Base-by-base conservation (phyloP, 2,329 filamentous ascomycete species). In the Botrytis aclada region DNA sequence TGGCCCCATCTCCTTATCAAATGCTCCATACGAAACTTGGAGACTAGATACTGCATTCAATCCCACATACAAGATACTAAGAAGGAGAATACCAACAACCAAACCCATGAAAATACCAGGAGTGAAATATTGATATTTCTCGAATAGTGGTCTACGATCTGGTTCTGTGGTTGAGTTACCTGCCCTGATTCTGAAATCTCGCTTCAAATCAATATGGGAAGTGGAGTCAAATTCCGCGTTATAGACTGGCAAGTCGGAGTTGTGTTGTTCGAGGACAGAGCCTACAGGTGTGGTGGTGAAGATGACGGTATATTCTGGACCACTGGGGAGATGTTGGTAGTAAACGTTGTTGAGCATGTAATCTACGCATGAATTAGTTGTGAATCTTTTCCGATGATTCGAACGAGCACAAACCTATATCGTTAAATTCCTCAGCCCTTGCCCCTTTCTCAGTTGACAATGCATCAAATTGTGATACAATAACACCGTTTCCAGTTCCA, bases 1-100 rank as follows among this genome's bases (percentile, higher is more conserved):
- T n/a, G 94, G 93, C 0, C 94, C 93, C 86, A 94, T 97, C 78
- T 98, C 95, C 86, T 97, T 98, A 81, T 97, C 95, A 81, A 98
- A 99, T 2, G 96, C 94, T 75, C 93, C 94, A 82, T 98, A 98
- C 1, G 93, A 93, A 43, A 98, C 93, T 82, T 98, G 87, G 29
- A 99, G 86, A 77, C 93, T 95, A 10, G 88, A 85, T 20, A 98
- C 86, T 22, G 93, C 94, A 74, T 83, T 88, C 72, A 98, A 84
- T 22, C 92, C 96, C 72, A 95, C 90, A 77, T 91, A 91, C 9
- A 97, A 85, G 77, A 98, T 95, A 41, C 88, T 84, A 74, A 97
- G 83, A 66, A 97, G 86, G 56, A 97, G 82, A 29, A 96, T 82
- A 4, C 88, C 84, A 34, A 90, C 90, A 54, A 95, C 81, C 32